Conservation (phyloP, 2,329 filamentous ascomycete species). For the Fusarium nisikadoi region DNA sequence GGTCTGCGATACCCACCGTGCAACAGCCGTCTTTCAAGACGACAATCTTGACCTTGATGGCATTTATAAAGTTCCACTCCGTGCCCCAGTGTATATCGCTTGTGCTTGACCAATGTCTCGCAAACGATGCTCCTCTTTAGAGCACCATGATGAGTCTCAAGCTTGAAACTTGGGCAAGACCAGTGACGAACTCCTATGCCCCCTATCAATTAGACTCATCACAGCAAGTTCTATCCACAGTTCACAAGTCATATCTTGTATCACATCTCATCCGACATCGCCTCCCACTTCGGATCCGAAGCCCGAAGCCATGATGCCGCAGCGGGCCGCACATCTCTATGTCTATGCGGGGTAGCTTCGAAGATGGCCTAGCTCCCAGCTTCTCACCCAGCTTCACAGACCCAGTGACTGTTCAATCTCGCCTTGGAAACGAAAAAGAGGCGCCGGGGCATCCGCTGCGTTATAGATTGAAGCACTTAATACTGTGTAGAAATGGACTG, state of each 20-base stretch:
- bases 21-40: neutral
- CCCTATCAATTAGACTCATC: neutral
- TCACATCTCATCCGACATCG: neutral
- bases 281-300: conserved; percentile 9
- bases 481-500: neutral
- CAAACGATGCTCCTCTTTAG: neutral
- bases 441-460: conserved; percentile 8
- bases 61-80: too few relatives aligned
- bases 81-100: neutral
- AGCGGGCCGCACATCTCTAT: conserved; percentile 5
- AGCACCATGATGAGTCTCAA: neutral
- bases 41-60: neutral
- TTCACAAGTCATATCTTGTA: neutral
- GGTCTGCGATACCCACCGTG: too few relatives aligned
- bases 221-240: neutral
- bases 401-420: conserved; percentile 1
- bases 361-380: conserved; percentile 9
- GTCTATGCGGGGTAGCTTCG: conserved; percentile 25
- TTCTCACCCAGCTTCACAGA: neutral
- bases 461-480: neutral
- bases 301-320: conserved; percentile 3
- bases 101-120: neutral
- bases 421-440: neutral
- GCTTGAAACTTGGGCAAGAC: too few relatives aligned
- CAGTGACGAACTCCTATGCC: neutral